Evolutionary conservation across 495 filamentous ascomycete genomes (phyloP), one percentile per base, ranked within the genome.

Genomic region (Corynascus novoguineensis): DNA sequence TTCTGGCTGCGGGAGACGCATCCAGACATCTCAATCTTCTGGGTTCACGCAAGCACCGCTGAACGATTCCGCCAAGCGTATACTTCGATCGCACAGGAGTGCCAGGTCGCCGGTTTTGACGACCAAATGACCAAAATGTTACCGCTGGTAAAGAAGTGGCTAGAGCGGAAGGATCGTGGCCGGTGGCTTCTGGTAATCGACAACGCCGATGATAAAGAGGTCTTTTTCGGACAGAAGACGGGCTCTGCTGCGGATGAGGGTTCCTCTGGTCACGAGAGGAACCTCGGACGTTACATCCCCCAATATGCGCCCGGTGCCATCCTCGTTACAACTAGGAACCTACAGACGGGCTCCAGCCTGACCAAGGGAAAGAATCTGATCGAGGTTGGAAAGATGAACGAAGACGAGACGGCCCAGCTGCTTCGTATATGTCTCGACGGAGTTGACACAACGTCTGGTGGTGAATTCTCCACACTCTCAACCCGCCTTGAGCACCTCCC

Each of bases 161-260:
- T 80, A 10, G 58, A 66, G 21, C 52, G 66, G 8, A 61, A 65
- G 25, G 45, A 71, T 0, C 67, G 64, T 42, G 70, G 71, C 17
- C 52, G 45, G 11, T 83, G 78, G 79, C 47, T 80, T 22, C 53
- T 82, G 53, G 63, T 80, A 15, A 66, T 82, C 25, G 78, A 83
- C 60, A 81, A 79, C 53, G 78, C 75, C 9, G 77, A 82, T 60
- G 73, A 81, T 59, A 6, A 7, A 12, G 35, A 22, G 38, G 6
- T 22, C 17, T 22, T 21, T 8, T 21, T 22, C 17, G n/a, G 17
- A 19, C 38, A 41, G 17, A 17, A 41, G 19, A 21, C 40, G 9
- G 37, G 15, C 5, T n/a, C 15, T 15, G n/a, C n/a, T n/a, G 34
- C 34, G 34, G 34, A 37, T 15, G 34, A 9, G 6, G 15, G 34